Evolutionary conservation across 495 filamentous ascomycete genomes (phyloP).

Genomic region (Penicillium tannophilum): DNA sequence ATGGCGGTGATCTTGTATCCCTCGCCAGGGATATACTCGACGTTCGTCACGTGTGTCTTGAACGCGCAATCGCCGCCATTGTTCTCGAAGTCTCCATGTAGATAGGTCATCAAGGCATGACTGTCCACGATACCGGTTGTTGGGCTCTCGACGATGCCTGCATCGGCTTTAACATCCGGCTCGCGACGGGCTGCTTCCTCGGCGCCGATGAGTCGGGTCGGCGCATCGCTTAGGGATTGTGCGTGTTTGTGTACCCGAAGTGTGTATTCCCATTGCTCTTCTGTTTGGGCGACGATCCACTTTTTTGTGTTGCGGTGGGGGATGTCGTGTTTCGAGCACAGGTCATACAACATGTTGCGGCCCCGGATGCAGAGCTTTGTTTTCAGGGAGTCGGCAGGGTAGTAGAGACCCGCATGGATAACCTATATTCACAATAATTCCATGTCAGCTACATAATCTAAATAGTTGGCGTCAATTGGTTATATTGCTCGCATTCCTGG

Average conservation of each 20-base stretch:
- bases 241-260: constrained; percentile 69
- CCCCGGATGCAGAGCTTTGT: constrained; percentile 81
- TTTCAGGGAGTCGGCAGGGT: constrained; percentile 75
- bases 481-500: background rate
- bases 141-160: constrained; percentile 77
- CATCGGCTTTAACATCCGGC: constrained; percentile 68
- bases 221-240: constrained; percentile 61
- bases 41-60: constrained; percentile 58
- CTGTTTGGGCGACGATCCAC: constrained; percentile 91
- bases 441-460: background rate
- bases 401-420: constrained; percentile 95
- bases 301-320: constrained; percentile 79
- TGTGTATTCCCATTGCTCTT: constrained; percentile 65
- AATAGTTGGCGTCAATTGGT: background rate
- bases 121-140: constrained; percentile 91
- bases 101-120: constrained; percentile 77
- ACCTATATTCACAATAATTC: constrained; percentile 55
- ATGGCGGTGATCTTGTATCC: constrained; percentile 61
- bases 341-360: constrained; percentile 72
- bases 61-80: constrained; percentile 73
- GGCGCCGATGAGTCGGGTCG: constrained; percentile 66
- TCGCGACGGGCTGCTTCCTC: constrained; percentile 66
- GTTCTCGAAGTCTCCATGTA: constrained; percentile 78
- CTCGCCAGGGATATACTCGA: constrained; percentile 55
- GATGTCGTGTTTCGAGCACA: constrained; percentile 68